Evolutionary conservation across 192 early-diverging fungal species (phyloP), one percentile per base, ranked within the genome.

Genomic region (Gaertneriomyces sp.): DNA sequence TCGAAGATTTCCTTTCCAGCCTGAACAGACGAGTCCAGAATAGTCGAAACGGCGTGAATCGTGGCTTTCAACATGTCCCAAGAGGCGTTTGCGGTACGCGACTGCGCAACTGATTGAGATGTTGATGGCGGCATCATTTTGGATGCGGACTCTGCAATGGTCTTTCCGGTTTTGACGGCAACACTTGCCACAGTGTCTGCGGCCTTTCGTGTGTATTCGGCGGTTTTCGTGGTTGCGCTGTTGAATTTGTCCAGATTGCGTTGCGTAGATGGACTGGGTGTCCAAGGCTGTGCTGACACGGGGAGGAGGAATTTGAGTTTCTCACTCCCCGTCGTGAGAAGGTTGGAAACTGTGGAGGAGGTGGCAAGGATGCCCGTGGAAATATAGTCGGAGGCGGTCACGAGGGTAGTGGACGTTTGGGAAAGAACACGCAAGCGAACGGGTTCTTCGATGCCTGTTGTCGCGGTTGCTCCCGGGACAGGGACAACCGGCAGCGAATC

Each of bases 51-150:
- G 44, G 69, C 61, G 17, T 70, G 60, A 2, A 62, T 61, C 20
- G 69, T 63, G 33, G 16, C 42, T 42, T 56, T 63, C n/a, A 70
- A 46, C 42, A 70, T 17, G 1, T 64, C 61, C 69, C 69, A 70
- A 16, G 50, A 50, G 14, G 69, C 69, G 0, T 17, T 42, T 5
- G 11, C 40, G 10, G 25, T 55, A 9, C 43, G 51, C 6, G 54
- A 43, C 6, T 58, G 19, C n/a, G 47, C 49, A 0, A n/a, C 38
- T 9, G 10, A n/a, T 55, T 63, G 53, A 8, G 61, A 19, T 14
- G 49, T 50, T 38, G 12, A 42, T 39, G 11, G 52, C 17, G 64
- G 64, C 39, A 66, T 33, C 8, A 66, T 11, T 53, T 68, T 68
- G 12, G 45, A 19, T 11, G 53, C 65, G 12, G 50, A 12, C 16